phyloP scores from a whole-genome alignment of 139 green algal species.

The Chlorella sp. region DNA sequence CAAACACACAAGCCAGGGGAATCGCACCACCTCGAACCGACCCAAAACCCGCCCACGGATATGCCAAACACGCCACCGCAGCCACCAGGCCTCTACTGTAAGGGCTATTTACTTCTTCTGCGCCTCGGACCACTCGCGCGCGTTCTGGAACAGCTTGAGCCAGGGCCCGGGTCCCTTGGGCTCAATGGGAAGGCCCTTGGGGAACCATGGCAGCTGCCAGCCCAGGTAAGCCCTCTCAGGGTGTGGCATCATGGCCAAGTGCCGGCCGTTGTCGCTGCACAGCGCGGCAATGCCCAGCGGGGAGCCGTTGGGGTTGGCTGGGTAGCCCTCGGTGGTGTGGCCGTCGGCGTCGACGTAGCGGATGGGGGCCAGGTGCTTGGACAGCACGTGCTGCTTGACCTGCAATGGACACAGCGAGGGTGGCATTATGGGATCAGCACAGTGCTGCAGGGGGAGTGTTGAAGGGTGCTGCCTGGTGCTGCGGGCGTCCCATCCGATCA shows the following conservation, averaged over 20 bases:
- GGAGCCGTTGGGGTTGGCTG: slow-evolving; percentile 96
- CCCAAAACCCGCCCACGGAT: too few species aligned
- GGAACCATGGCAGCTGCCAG: slow-evolving; percentile 85
- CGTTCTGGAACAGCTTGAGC: slow-evolving; percentile 98
- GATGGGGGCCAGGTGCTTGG: slow-evolving; percentile 70
- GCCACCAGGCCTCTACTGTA: too few species aligned
- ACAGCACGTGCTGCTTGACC: slow-evolving; percentile 57
- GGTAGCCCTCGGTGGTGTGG: slow-evolving; percentile 80
- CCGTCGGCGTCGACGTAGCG: slow-evolving; percentile 72
- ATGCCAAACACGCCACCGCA: too few species aligned
- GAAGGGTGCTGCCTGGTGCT: too few species aligned
- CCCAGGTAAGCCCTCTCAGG: slow-evolving; percentile 93
- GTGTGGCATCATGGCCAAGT: slow-evolving; percentile 99
- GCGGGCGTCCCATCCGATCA: too few species aligned
- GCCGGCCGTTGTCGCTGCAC: slow-evolving; percentile 83
- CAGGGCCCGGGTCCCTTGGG: slow-evolving; percentile 79
- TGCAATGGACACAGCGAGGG: too few species aligned
- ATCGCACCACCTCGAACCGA: too few species aligned
- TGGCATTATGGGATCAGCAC: too few species aligned
- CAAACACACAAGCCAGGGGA: too few species aligned
- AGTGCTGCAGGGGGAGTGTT: too few species aligned
- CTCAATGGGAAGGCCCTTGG: slow-evolving; percentile 39
- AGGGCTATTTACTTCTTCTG: slow-evolving; percentile 1
- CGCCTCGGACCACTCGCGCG: slow-evolving; percentile 63
- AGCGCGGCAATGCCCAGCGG: slow-evolving; percentile 90